A percentile compares a stretch with the other conserved stretches of the same genome.
phyloP scores from a whole-genome alignment of 495 filamentous ascomycete species.

The Neurospora pannonica region DNA sequence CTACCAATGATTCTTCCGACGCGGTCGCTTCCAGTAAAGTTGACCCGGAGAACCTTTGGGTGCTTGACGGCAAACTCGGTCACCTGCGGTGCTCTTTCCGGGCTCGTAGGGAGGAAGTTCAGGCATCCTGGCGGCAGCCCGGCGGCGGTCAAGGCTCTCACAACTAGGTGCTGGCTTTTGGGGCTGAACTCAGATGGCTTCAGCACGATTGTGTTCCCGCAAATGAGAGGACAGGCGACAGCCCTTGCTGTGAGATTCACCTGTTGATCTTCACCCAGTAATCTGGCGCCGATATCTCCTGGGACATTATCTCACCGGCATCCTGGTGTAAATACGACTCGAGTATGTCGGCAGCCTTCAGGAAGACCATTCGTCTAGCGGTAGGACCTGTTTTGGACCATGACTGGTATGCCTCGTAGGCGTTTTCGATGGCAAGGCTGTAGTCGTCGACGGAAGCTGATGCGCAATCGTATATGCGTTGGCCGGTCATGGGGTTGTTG shows the following conservation, averaged over 20 bases:
- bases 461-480: slow-evolving; percentile 46
- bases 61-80: slow-evolving; percentile 41
- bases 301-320: slow-evolving; percentile 41
- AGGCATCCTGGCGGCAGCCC: slow-evolving; percentile 46
- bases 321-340: slow-evolving; percentile 50
- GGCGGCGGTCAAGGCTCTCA: slow-evolving; percentile 53
- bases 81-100: slow-evolving; percentile 33
- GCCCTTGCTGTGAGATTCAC: slow-evolving; percentile 52
- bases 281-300: slow-evolving; percentile 27
- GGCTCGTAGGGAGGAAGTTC: slow-evolving; percentile 36
- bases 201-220: slow-evolving; percentile 67
- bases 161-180: slow-evolving; percentile 57
- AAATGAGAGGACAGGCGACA: slow-evolving; percentile 55
- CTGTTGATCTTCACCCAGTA: slow-evolving; percentile 34
- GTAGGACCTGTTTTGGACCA: slow-evolving; percentile 54
- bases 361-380: slow-evolving; percentile 52
- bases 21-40: slow-evolving; percentile 28
- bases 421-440: slow-evolving; percentile 46
- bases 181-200: slow-evolving; percentile 70
- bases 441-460: slow-evolving; percentile 51
- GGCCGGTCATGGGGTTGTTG: slow-evolving; percentile 46
- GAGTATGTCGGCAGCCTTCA: slow-evolving; percentile 59
- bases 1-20: slow-evolving; percentile 29
- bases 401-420: slow-evolving; percentile 50
- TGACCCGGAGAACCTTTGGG: slow-evolving; percentile 27